Evolutionary conservation across 2,329 filamentous ascomycete genomes (phyloP).

Genomic region (Alternaria metachromatica): DNA sequence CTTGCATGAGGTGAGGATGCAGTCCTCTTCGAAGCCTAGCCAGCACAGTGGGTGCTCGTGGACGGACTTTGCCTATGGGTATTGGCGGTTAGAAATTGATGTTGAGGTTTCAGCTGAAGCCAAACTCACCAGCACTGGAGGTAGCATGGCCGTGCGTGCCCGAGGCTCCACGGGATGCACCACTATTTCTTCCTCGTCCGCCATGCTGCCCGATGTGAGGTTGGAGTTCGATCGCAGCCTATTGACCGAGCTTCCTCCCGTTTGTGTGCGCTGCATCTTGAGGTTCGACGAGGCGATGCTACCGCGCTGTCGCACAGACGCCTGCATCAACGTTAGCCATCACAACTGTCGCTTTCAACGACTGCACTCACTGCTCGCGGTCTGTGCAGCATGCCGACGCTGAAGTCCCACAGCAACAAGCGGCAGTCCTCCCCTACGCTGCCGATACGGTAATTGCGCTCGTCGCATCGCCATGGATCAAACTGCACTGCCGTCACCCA

Average conservation of each 20-base stretch:
- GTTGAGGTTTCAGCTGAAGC: constrained; percentile 4
- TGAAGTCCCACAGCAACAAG: constrained; percentile 95
- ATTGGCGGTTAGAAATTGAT: constrained; percentile 8
- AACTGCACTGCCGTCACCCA: constrained; percentile 95
- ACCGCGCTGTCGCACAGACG: constrained; percentile 63
- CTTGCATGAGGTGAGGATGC: constrained; percentile 90
- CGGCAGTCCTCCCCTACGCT: constrained; percentile 94
- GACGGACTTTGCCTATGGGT: constrained; percentile 73
- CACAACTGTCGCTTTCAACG: background rate
- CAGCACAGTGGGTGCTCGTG: constrained; percentile 88
- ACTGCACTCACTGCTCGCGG: constrained; percentile 72
- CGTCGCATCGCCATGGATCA: constrained; percentile 96
- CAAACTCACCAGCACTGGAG: constrained; percentile 80
- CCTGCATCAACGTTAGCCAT: constrained; percentile 40
- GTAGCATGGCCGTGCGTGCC: constrained; percentile 81
- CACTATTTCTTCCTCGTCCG: constrained; percentile 65
- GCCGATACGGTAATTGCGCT: constrained; percentile 92
- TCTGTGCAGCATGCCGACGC: constrained; percentile 91
- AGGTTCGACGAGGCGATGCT: constrained; percentile 59
- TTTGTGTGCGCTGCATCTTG: constrained; percentile 58
- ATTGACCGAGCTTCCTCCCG: constrained; percentile 66
- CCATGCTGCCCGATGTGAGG: constrained; percentile 60
- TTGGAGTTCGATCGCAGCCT: constrained; percentile 76
- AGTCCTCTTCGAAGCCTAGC: constrained; percentile 91
- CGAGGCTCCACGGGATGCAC: constrained; percentile 86